Base-by-base conservation (phyloP, 768 basidiomycete species). In the Neoboletus subvelutipes region DNA sequence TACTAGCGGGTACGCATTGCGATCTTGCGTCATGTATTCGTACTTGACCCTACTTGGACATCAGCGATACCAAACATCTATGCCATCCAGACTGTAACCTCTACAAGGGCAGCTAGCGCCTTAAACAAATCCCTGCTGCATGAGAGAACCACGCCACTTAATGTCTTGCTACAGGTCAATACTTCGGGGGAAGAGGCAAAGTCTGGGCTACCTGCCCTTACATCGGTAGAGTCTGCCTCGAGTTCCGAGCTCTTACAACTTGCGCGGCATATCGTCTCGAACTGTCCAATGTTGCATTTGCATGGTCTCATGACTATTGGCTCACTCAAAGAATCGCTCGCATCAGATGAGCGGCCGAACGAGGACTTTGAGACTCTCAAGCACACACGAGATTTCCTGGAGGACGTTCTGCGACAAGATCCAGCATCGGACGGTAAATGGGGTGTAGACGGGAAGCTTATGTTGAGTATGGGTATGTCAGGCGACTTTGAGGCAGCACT, bases 271-370 rank as follows among this genome's bases (percentile, higher is more conserved):
- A 78, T 99, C 69, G 62, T 97, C 45, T 67, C 71, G 1, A 73
- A 78, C 31, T 99, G 97, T 71, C 89, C 92, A 1, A 78, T 76
- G 18, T 80, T 99, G 31, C 81, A 78, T 22, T 75, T 98, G 5
- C 83, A 86, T 50, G 97, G 97, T 5, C 74, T 99, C 47, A 99
- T 99, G 97, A 98, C 97, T 1, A 98, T 99, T 63, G 97, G 97
- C 1, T 84, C 93, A 18, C 78, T 91, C 51, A 80, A 85, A 37
- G 80, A 85, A 59, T 94, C 92, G 3, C 78, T 89, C 31, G 52
- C 62, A 26, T 73, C 70, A 1, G 54, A 60, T 0, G 75, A 70
- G 37, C 73, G 75, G 55, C 75, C 74, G 36, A 88, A 89, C 64
- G 78, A 80, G 2, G 95, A 98, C 71, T 98, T 98, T 64, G 81